Evolutionary conservation across 1,139 yeast genomes (phyloP), one percentile per base, ranked within the genome.

Genomic region (Ogataea hybrid): DNA sequence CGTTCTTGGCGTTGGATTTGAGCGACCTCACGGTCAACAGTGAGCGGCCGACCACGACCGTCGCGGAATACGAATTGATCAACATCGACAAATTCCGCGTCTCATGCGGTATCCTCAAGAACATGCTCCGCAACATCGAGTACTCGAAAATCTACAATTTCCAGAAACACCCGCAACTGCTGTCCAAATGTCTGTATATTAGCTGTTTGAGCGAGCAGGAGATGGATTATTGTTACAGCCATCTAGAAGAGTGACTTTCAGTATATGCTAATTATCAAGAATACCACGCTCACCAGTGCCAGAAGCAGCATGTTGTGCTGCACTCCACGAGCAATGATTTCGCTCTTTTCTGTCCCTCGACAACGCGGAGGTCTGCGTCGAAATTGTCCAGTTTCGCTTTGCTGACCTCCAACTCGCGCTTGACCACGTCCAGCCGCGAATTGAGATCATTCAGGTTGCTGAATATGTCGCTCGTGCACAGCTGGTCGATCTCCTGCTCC

Each of bases 1-100:
- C 97, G 20, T 90, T 89, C 61, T 78, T 90, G 40, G 96, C 95
- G 2, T 70, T 92, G 32, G 89, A 87, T 56, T 63, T 92, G 39
- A 82, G 90, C 2, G 97, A 92, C 61, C 71, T 90, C 56, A 80
- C 87, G 1, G 78, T 83, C 59, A 88, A 88, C 60, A 80, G 89
- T 4, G 94, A 87, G 56, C 72, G 89, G 50, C 77, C 79, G 4
- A 70, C 72, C 14, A 67, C 70, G 39, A 14, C 32, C 28, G 34
- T 16, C 28, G 31, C 61, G 71, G 67, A 63, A 12, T 59, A 58
- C 14, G 70, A 70, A 46, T 61, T 83, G 42, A 73, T 90, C 49
- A 89, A 90, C 58, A 83, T 89, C 58, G 80, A 85, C 35, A 83
- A 88, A 54, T 85, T 84, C 64, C 73, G 85, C 50, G 82, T 84